Evolutionary conservation across 441 rosid genomes (phyloP).

Genomic region (Rhodomyrtus psidioides): DNA sequence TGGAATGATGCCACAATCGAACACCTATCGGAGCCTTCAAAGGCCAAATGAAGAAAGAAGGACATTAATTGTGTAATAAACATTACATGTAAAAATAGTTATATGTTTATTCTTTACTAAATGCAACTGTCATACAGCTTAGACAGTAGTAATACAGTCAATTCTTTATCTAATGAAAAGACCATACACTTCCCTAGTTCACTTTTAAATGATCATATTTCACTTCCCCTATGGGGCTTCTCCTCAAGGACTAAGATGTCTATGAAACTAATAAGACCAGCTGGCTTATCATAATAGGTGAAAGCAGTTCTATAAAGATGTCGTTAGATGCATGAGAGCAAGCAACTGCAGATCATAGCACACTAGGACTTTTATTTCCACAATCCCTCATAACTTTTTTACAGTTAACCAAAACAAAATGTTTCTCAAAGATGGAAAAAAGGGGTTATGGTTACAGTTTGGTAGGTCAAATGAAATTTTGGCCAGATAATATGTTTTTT

Average conservation of each 20-base stretch:
- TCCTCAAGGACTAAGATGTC: background rate
- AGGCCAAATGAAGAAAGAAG: background rate
- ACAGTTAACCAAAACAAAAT: background rate
- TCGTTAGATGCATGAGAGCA: background rate
- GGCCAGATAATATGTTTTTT: background rate
- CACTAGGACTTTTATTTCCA: background rate
- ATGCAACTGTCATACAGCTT: background rate
- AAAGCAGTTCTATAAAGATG: background rate
- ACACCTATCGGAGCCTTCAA: slow-evolving; percentile 56
- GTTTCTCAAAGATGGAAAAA: background rate
- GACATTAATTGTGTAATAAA: background rate
- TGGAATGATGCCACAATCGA: slow-evolving; percentile 49
- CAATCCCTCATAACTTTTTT: background rate
- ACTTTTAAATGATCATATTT: background rate
- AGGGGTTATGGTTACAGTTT: background rate
- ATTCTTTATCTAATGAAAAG: background rate
- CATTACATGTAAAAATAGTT: background rate
- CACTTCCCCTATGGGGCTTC: background rate
- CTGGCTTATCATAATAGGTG: background rate
- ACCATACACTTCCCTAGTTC: background rate
- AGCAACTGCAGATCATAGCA: background rate
- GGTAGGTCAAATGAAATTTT: background rate
- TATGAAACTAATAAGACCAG: background rate
- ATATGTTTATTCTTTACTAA: background rate
- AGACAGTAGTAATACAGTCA: background rate